These are phyloP conservation scores for Globisporangium carolinianum DNA, from an alignment of 352 stramenopile species.

Conservation along the genomic window DNA sequence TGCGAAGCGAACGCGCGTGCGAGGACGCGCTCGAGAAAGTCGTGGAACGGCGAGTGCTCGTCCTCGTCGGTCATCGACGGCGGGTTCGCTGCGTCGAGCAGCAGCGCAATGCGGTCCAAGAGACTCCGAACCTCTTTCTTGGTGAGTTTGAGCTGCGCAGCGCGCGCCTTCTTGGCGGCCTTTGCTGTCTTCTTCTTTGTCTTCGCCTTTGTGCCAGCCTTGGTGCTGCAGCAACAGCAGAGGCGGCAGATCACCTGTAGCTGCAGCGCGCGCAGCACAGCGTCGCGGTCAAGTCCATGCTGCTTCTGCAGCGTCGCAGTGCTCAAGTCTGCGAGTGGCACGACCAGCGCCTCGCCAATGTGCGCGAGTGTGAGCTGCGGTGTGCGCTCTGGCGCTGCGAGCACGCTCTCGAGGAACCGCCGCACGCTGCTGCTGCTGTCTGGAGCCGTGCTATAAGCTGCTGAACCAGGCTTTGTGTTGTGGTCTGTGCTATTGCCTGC, in stretches of 20 bases:
- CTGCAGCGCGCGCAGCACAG: slow-evolving; percentile 53
- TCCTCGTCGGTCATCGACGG: slow-evolving; percentile 55
- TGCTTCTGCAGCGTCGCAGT: slow-evolving; percentile 17
- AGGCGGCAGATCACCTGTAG: slow-evolving; percentile 59
- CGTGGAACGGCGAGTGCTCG: slow-evolving; percentile 65
- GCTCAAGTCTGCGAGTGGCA: slow-evolving; percentile 24
- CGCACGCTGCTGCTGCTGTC: slow-evolving; percentile 1
- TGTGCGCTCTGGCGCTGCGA: neutral
- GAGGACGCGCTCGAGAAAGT: slow-evolving; percentile 52
- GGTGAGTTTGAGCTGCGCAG: slow-evolving; percentile 5
- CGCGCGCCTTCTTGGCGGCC: neutral
- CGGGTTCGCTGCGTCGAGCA: slow-evolving; percentile 65
- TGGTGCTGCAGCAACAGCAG: slow-evolving; percentile 26
- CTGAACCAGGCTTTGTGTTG: too few relatives aligned
- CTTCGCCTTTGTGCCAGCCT: slow-evolving; percentile 24
- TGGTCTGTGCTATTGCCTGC: neutral
- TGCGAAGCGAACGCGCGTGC: slow-evolving; percentile 28
- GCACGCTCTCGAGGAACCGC: slow-evolving; percentile 8
- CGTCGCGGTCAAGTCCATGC: slow-evolving; percentile 13
- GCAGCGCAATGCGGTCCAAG: slow-evolving; percentile 64
- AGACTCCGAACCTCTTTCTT: slow-evolving; percentile 65
- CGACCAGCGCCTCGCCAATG: slow-evolving; percentile 17
- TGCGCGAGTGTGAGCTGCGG: slow-evolving; percentile 7
- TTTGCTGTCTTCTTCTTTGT: slow-evolving; percentile 13
- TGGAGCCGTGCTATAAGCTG: too few relatives aligned